Percentiles rank a stretch among this genome's conserved stretches.
phyloP scores from a whole-genome alignment of 768 basidiomycete species.

The Boletus rubroflammeus region DNA sequence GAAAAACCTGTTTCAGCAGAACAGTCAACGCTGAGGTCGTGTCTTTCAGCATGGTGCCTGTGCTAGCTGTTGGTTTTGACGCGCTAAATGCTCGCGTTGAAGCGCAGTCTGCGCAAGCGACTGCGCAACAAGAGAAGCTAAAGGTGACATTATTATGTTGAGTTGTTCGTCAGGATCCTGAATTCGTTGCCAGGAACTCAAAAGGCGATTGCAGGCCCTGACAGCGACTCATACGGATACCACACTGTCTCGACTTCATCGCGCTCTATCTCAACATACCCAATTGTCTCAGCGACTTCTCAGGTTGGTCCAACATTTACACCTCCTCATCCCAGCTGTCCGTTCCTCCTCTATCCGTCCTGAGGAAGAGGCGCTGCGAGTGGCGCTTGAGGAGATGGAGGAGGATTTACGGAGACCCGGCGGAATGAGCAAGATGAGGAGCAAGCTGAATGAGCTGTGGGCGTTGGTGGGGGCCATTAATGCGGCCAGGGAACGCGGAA shows the following conservation, averaged over 20 bases:
- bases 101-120: constrained; percentile 64
- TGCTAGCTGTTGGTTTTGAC: constrained; percentile 77
- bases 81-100: constrained; percentile 76
- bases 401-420: constrained; percentile 59
- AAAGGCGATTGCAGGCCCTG: constrained; percentile 57
- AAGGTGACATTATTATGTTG: constrained; percentile 36
- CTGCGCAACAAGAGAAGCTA: constrained; percentile 63
- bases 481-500: constrained; percentile 50
- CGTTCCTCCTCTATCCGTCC: constrained; percentile 71
- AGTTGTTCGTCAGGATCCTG: background rate
- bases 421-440: constrained; percentile 56
- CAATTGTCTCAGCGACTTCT: constrained; percentile 71
- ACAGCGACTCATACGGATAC: constrained; percentile 60
- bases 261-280: constrained; percentile 58
- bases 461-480: constrained; percentile 73
- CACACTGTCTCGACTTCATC: constrained; percentile 64
- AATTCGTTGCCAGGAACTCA: constrained; percentile 49
- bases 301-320: constrained; percentile 67
- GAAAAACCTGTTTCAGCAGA: background rate
- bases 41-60: constrained; percentile 64
- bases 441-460: constrained; percentile 83
- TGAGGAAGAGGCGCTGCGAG: constrained; percentile 76
- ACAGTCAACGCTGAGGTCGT: background rate
- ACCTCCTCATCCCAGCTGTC: constrained; percentile 73
- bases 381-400: constrained; percentile 67